phyloP scores from a whole-genome alignment of 306 rosid genomes.

The Lotus japonicus region DNA sequence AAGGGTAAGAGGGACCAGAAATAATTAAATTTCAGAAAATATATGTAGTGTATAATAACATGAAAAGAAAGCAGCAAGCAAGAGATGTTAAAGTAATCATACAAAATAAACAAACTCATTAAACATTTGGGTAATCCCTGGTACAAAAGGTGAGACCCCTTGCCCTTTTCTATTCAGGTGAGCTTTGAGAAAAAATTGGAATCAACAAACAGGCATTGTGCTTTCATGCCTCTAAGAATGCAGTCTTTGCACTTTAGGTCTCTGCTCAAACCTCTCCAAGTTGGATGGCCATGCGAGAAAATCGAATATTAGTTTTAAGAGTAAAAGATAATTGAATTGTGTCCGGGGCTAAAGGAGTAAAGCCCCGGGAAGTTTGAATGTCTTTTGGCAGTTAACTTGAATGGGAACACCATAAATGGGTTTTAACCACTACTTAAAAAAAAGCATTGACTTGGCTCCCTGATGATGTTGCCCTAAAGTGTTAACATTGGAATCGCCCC shows the following conservation, averaged over 20 bases:
- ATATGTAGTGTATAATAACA: background rate
- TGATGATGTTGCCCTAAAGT: background rate
- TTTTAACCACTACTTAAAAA: background rate
- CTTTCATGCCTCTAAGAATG: background rate
- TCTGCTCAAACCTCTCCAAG: background rate
- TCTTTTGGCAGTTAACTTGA: background rate
- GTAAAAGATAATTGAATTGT: background rate
- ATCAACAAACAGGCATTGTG: background rate
- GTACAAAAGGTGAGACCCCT: background rate
- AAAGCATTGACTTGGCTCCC: background rate
- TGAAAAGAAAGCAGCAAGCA: background rate
- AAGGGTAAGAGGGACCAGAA: background rate
- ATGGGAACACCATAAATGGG: background rate
- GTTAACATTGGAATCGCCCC: background rate
- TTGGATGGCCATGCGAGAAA: background rate
- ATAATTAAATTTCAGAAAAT: background rate
- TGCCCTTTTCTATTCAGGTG: no score
- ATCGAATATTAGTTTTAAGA: background rate
- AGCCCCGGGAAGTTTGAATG: background rate
- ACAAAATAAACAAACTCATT: background rate
- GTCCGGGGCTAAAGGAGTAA: background rate
- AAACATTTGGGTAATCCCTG: background rate
- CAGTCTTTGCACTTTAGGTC: background rate
- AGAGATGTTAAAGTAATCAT: background rate
- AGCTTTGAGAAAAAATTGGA: background rate